Conservation (phyloP, 2,329 filamentous ascomycete genomes). For the Claviceps monticola region DNA sequence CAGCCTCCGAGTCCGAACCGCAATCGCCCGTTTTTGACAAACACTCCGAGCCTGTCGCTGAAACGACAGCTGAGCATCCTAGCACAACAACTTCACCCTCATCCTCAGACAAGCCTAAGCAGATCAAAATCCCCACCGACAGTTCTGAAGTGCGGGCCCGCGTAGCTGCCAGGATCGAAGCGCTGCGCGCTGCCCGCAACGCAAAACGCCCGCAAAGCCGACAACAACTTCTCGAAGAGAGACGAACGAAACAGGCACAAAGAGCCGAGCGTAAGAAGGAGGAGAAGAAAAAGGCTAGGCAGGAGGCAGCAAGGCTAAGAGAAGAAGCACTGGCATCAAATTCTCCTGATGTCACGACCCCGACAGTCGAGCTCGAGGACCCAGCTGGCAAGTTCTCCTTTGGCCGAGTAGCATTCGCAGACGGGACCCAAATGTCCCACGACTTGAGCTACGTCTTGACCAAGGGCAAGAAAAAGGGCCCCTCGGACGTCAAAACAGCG, state of each 20-base stretch:
- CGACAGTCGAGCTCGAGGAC: slow-evolving; percentile 36
- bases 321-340: slow-evolving; percentile 50
- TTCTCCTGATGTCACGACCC: slow-evolving; percentile 46
- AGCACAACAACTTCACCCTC: slow-evolving; percentile 56
- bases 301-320: slow-evolving; percentile 59
- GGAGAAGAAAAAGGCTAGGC: slow-evolving; percentile 59
- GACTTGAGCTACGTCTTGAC: slow-evolving; percentile 47
- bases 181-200: slow-evolving; percentile 72
- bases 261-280: slow-evolving; percentile 84
- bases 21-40: slow-evolving; percentile 44
- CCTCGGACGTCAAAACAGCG: slow-evolving; percentile 72
- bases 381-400: slow-evolving; percentile 66
- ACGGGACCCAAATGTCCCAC: slow-evolving; percentile 68
- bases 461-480: slow-evolving; percentile 57
- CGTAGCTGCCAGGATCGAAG: slow-evolving; percentile 70
- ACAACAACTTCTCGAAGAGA: slow-evolving; percentile 81
- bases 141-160: slow-evolving; percentile 64
- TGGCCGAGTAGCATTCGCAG: slow-evolving; percentile 78
- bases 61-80: slow-evolving; percentile 29
- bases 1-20: slow-evolving; percentile 37
- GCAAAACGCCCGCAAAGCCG: slow-evolving; percentile 74
- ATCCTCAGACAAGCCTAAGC: slow-evolving; percentile 51
- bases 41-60: slow-evolving; percentile 23
- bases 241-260: slow-evolving; percentile 75
- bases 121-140: slow-evolving; percentile 54